Conservation (phyloP, 2,329 filamentous ascomycete genomes). For the Penicillium rolfsii region DNA sequence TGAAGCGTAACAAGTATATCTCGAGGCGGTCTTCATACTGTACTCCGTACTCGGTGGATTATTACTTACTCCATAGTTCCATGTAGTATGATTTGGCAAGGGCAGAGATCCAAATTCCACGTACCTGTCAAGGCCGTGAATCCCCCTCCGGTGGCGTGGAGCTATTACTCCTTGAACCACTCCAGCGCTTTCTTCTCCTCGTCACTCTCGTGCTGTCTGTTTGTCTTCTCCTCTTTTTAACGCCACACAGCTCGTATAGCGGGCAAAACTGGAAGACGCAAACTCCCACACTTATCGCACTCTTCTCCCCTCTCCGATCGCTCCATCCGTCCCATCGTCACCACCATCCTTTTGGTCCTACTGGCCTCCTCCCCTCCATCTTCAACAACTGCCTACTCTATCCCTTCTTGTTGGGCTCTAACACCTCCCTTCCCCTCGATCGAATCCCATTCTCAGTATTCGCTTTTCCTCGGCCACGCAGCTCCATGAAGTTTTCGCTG, state of each 20-base stretch:
- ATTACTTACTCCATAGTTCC: background rate
- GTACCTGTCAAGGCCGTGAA: conserved; percentile 4
- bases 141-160: conserved; percentile 4
- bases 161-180: background rate
- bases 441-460: background rate
- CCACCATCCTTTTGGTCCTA: conserved; percentile 8
- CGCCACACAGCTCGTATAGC: background rate
- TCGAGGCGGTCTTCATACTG: background rate
- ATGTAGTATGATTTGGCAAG: background rate
- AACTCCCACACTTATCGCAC: background rate
- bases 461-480: background rate
- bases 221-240: background rate
- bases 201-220: background rate
- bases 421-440: conserved; percentile 15
- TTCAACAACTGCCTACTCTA: conserved; percentile 11
- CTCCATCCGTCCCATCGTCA: conserved; percentile 1
- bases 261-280: background rate
- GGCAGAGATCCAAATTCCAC: conserved; percentile 2
- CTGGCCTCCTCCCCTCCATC: background rate
- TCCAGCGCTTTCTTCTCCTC: background rate
- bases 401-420: conserved; percentile 26
- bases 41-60: too few relatives aligned
- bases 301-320: background rate
- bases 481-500: conserved; percentile 25
- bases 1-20: background rate